Base-by-base conservation (phyloP, 116 monocot species). In the Trichopus zeylanicus region DNA sequence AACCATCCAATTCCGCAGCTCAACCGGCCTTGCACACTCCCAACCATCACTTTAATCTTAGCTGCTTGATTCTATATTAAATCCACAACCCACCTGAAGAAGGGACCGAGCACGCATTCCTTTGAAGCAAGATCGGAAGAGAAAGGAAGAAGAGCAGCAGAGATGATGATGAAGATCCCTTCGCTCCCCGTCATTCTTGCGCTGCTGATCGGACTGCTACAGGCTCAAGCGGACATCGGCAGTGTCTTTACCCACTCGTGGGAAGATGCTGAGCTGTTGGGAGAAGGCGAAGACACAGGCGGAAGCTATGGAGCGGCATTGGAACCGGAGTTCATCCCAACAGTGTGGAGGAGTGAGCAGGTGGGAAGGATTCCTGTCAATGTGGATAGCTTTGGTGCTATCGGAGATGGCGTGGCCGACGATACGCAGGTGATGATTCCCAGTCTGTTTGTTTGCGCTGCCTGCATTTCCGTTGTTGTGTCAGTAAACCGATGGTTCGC, bases 361-460 rank as follows among this genome's bases (percentile, higher is more conserved):
- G 24, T 59, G 46, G 73, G 69, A 5, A 82, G 83, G 61, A 70
- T 70, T 25, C 81, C 81, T 4, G 89, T 95, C 29, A 95, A 90
- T 28, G 95, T 95, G 4, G 84, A 95, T 18, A 79, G 73, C 78
- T 89, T 89, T 48, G 95, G 86, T 0, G 95, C 95, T 5, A 76
- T 81, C 10, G 95, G 95, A 6, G 90, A 95, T 56, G 95, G 95
- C 6, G 24, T 70, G 56, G 34, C 90, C 7, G 90, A 95, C 65
- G 95, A 95, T 29, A 95, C 95, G 18, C 71, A 74, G 89, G 95
- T 95, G 47, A 29, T 8, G 7, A 27, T 28, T 29, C 46, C 11
- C 3, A 29, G 23, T 66, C 25, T 31, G 19, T 33, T 53, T 49
- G 31, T 67, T 24, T n/a, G 20, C 23, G 21, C 29, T 22, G 4